Base-by-base conservation (phyloP, 345 rosid genomes). In the Gossypium sturtianum region DNA sequence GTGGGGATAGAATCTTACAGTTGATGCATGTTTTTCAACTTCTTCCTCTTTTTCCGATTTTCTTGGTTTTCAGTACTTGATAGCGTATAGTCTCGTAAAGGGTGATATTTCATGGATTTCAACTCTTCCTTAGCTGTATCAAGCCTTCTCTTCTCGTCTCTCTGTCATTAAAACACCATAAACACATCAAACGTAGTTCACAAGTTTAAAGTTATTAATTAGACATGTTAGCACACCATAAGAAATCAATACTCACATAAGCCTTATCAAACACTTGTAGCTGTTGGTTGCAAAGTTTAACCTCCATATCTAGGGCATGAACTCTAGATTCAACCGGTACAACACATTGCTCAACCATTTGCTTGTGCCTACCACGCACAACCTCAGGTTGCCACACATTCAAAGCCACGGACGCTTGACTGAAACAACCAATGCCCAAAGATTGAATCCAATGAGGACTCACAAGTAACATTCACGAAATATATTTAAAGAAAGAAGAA, bases 351-450 rank as follows among this genome's bases (percentile, higher is more conserved):
- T 89, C 93, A 73, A 95, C 97, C 64, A 90, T 62, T 74, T 89
- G 90, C 77, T 83, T 89, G 27, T 93, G 98, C 70, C 87, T 84
- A 38, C 87, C 87, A 41, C 89, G 85, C 15, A 93, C 86, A 6
- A 87, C 80, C 75, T 88, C 89, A 0, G 97, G 98, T 77, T 93
- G 99, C 98, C 99, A 95, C 44, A 95, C 97, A 20, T 91, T 89
- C 90, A 93, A 66, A 61, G 99, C 99, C 74, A 91, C 94, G 0
- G 93, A 85, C 34, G 97, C 96, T 88, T 89, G 97, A 90, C 99
- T 93, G 76, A 77, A 78, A 75, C 53, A 78, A 17, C n/a, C 61
- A 78, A 65, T 10, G 19, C 23, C 72, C 16, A 44, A 72, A 44
- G 67, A 45, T 27, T 8, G 23, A 23, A 56, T n/a, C 67, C 65